Conservation (phyloP, 2,329 filamentous ascomycete genomes). For the Tolypocladium capitatum region DNA sequence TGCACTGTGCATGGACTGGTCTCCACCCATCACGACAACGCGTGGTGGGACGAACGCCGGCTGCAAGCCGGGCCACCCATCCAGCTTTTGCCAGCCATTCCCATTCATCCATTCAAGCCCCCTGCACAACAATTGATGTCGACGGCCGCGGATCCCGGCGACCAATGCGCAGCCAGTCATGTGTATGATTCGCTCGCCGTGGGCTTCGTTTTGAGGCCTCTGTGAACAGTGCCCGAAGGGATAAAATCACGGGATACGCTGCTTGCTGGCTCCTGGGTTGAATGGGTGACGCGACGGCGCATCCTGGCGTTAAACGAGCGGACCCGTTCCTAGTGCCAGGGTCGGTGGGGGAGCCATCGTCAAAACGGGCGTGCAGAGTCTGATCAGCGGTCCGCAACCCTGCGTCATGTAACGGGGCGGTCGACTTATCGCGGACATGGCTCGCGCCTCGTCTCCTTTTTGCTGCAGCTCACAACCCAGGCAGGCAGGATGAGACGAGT, state of each 20-base stretch:
- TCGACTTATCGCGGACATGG: too few species aligned
- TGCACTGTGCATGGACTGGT: background rate
- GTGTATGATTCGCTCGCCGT: background rate
- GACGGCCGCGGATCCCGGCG: background rate
- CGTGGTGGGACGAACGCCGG: background rate
- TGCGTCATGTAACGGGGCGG: too few species aligned
- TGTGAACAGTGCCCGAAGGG: too few species aligned
- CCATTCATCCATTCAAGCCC: background rate
- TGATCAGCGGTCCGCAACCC: too few species aligned
- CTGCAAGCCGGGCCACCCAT: background rate
- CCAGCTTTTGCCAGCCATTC: background rate
- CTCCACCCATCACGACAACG: background rate
- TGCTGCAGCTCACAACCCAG: too few species aligned
- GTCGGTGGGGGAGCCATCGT: too few species aligned
- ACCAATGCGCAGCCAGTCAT: background rate
- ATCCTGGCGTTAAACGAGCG: background rate
- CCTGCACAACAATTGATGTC: background rate
- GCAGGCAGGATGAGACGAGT: background rate
- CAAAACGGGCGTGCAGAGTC: too few species aligned
- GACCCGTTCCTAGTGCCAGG: too few species aligned
- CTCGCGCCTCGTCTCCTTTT: background rate
- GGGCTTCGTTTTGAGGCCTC: too few species aligned
- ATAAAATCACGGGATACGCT: background rate
- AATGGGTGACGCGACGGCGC: background rate
- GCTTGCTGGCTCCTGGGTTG: background rate